Evolutionary conservation across 768 basidiomycete species (phyloP).

Genomic region (Dentipellis sp.): DNA sequence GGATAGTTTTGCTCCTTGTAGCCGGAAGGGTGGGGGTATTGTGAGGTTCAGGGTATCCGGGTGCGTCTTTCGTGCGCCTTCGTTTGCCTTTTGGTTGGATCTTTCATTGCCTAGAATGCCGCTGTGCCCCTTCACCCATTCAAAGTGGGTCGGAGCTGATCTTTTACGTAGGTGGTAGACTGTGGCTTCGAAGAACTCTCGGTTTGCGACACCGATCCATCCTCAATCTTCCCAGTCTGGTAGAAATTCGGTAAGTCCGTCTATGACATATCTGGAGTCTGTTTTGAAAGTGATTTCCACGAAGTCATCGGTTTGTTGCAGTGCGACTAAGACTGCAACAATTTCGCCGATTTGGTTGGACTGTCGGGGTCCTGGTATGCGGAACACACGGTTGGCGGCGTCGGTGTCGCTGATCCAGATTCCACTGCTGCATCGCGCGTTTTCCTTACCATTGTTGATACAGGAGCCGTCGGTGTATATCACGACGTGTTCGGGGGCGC

Average conservation of each 20-base stretch:
- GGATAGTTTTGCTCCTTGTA: background rate
- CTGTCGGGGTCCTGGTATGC: background rate
- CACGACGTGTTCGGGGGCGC: background rate
- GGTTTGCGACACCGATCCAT: constrained; percentile 3
- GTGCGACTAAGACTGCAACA: constrained; percentile 6
- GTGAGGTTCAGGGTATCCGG: background rate
- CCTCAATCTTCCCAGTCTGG: constrained; percentile 3
- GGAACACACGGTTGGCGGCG: background rate
- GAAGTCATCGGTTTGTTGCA: background rate
- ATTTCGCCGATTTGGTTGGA: constrained; percentile 11
- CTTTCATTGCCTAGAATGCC: constrained; percentile 6
- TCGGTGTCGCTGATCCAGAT: constrained; percentile 1
- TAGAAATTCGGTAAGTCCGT: constrained; percentile 16
- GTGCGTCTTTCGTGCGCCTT: background rate
- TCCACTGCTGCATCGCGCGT: constrained; percentile 16
- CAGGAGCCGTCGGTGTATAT: constrained; percentile 23
- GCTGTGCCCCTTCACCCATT: constrained; percentile 13
- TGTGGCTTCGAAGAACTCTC: background rate
- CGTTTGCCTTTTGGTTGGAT: background rate
- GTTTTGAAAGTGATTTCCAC: constrained; percentile 9
- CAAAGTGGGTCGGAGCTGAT: background rate
- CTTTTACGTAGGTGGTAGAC: background rate
- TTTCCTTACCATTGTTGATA: constrained; percentile 9
- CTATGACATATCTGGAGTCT: constrained; percentile 18
- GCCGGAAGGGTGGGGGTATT: background rate